phyloP scores from a whole-genome alignment of 2,329 filamentous ascomycete species.

The Helicocarpus griseus region DNA sequence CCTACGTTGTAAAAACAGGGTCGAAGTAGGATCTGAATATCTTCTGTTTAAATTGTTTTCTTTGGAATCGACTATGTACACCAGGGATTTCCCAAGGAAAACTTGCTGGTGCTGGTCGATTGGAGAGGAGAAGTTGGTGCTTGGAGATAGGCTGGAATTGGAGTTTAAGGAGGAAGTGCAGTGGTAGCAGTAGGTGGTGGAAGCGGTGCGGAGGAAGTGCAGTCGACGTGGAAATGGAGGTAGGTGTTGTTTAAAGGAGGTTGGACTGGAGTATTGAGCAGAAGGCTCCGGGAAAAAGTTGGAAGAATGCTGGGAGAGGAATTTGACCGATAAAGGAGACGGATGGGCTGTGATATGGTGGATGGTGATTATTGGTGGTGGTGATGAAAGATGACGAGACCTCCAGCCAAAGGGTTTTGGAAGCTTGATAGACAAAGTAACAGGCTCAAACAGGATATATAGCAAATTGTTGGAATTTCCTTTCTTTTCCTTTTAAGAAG shows the following conservation, averaged over 20 bases:
- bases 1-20: slow-evolving; percentile 31
- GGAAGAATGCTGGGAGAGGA: slow-evolving; percentile 17
- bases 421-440: slow-evolving; percentile 1
- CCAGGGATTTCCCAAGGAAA: slow-evolving; percentile 81
- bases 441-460: slow-evolving; percentile 1
- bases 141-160: slow-evolving; percentile 11
- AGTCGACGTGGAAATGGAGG: slow-evolving; percentile 19
- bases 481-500: neutral
- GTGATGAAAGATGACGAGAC: slow-evolving; percentile 1
- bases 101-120: slow-evolving; percentile 67
- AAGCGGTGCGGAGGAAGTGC: slow-evolving; percentile 26
- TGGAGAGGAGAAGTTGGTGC: slow-evolving; percentile 31
- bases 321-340: neutral
- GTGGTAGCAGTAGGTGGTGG: slow-evolving; percentile 9
- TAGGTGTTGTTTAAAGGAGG: slow-evolving; percentile 6
- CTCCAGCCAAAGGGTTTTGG: neutral
- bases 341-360: slow-evolving; percentile 1
- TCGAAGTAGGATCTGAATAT: slow-evolving; percentile 34
- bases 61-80: slow-evolving; percentile 63
- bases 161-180: neutral
- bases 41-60: slow-evolving; percentile 43
- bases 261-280: slow-evolving; percentile 14
- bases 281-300: slow-evolving; percentile 18
- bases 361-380: neutral
- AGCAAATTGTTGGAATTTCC: neutral